Conservation (phyloP, 331 rosid species). For the Acacia pycnantha region DNA sequence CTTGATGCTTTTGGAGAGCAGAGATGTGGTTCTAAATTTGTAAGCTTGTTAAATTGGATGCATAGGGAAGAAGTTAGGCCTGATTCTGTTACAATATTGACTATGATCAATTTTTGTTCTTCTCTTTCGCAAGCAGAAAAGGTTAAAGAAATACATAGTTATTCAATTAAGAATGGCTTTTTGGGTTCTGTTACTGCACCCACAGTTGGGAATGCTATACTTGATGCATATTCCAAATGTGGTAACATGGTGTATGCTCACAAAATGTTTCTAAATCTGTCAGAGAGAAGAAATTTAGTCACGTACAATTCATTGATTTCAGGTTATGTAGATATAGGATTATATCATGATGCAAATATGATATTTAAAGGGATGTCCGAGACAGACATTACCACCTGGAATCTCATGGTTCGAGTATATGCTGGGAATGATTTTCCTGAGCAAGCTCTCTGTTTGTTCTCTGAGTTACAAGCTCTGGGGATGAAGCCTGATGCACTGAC, state of each 20-base stretch:
- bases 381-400: constrained; percentile 85
- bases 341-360: constrained; percentile 52
- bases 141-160: constrained; percentile 77
- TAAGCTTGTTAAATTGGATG: constrained; percentile 56
- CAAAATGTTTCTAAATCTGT: constrained; percentile 55
- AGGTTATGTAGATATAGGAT: constrained; percentile 62
- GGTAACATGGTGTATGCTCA: constrained; percentile 62
- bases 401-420: constrained; percentile 76
- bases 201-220: constrained; percentile 66
- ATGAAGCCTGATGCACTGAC: constrained; percentile 79
- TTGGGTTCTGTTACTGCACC: constrained; percentile 47
- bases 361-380: constrained; percentile 60
- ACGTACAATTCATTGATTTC: constrained; percentile 76
- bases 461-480: constrained; percentile 58
- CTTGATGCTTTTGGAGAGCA: constrained; percentile 59
- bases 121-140: constrained; percentile 42
- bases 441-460: constrained; percentile 54
- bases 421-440: constrained; percentile 69
- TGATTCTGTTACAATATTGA: constrained; percentile 62
- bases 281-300: constrained; percentile 52
- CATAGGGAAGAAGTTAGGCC: constrained; percentile 52
- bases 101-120: constrained; percentile 55
- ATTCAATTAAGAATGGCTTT: constrained; percentile 58
- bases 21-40: constrained; percentile 44
- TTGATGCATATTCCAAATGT: constrained; percentile 89